Percentiles rank a stretch among this genome's conserved stretches.
phyloP scores from a whole-genome alignment of 179 eudicot species.

The Spergularia azorica region DNA sequence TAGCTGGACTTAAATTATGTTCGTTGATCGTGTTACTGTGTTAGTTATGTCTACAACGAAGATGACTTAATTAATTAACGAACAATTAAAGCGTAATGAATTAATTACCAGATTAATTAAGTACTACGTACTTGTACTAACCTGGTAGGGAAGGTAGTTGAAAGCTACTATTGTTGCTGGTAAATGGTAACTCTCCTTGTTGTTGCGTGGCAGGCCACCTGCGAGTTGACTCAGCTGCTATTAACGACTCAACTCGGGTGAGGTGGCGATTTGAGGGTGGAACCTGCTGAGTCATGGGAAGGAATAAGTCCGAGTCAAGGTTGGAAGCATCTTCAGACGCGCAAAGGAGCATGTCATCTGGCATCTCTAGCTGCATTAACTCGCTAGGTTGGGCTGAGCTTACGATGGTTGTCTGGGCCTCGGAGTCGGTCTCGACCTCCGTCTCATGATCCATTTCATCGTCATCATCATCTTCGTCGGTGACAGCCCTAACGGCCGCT shows the following conservation, averaged over 20 bases:
- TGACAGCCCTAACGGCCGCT: neutral
- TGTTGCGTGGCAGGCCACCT: constrained; percentile 49
- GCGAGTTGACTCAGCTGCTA: constrained; percentile 38
- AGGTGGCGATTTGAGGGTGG: constrained; percentile 21
- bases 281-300: constrained; percentile 18
- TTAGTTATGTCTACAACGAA: neutral
- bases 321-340: constrained; percentile 59
- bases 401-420: constrained; percentile 13
- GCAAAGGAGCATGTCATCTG: constrained; percentile 53
- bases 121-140: neutral
- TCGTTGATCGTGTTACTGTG: neutral
- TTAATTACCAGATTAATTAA: no score
- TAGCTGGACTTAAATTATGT: neutral
- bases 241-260: constrained; percentile 26
- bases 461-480: constrained; percentile 16
- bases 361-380: constrained; percentile 48
- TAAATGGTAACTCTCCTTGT: neutral
- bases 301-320: constrained; percentile 48
- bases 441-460: constrained; percentile 5
- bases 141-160: constrained; percentile 23
- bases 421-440: constrained; percentile 17
- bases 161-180: constrained; percentile 16
- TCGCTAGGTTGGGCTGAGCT: constrained; percentile 24
- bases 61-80: neutral
- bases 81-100: neutral